phyloP scores from a whole-genome alignment of 1,284 basidiomycete genomes.

The Ganoderma multipileum region DNA sequence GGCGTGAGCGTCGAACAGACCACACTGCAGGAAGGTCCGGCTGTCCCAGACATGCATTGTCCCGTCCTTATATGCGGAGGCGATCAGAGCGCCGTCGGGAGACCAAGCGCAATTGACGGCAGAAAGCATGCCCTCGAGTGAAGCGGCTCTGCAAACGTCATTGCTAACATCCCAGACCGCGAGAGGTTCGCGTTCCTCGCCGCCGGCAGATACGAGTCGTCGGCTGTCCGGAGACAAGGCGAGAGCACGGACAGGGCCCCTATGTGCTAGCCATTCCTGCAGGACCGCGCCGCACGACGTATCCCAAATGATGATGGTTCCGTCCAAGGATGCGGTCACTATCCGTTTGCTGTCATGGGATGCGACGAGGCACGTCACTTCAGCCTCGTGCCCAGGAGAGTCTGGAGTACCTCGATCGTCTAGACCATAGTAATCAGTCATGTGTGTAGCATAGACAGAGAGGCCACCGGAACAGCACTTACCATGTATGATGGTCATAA shows the following conservation, averaged over 20 bases:
- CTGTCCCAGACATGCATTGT: not conserved
- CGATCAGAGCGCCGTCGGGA: not conserved
- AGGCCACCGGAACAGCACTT: not conserved
- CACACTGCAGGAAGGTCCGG: not conserved
- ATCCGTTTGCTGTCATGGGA: not conserved
- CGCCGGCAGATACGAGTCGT: not conserved
- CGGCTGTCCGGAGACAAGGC: not conserved
- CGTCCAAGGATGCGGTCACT: not conserved
- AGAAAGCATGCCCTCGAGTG: not conserved
- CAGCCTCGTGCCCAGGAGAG: not conserved
- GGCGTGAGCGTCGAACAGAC: not conserved
- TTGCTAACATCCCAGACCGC: not conserved
- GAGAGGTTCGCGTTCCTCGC: not conserved
- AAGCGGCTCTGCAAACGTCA: not conserved
- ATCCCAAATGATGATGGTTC: not conserved
- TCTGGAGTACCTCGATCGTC: not conserved
- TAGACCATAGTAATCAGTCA: not conserved
- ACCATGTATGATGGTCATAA: not conserved
- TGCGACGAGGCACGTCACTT: not conserved
- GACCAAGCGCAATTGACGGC: not conserved
- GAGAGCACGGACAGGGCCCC: not conserved
- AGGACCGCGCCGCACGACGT: not conserved
- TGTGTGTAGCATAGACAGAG: not conserved
- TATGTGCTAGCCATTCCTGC: not conserved
- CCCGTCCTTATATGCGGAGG: not conserved